Conservation (phyloP, 2,329 filamentous ascomycete species). For the Aspergillus fumigatiaffinis region DNA sequence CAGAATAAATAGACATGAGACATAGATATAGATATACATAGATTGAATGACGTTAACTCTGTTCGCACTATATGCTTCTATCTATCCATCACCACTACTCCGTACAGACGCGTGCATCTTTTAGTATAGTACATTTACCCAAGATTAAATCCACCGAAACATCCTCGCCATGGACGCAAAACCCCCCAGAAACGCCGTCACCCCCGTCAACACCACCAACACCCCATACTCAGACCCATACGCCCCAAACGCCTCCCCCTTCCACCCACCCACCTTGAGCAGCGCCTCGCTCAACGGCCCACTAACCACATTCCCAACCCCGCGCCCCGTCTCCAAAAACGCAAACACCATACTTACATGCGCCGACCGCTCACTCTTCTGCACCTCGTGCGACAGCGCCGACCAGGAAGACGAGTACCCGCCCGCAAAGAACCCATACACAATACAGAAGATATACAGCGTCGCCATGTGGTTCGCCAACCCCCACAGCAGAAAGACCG, state of each 20-base stretch:
- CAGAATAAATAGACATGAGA: background rate
- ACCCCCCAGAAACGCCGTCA: conserved; percentile 49
- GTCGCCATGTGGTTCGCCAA: conserved; percentile 39
- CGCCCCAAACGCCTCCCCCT: conserved; percentile 35
- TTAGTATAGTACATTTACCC: background rate
- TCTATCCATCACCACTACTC: background rate
- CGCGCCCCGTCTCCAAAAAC: conserved; percentile 30
- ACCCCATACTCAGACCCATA: conserved; percentile 52
- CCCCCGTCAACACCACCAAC: conserved; percentile 55
- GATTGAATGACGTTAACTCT: background rate
- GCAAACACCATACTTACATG: conserved; percentile 33
- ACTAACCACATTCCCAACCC: conserved; percentile 32
- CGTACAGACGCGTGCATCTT: too few relatives aligned
- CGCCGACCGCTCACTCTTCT: conserved; percentile 22
- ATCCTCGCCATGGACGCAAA: background rate
- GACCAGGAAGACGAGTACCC: conserved; percentile 62
- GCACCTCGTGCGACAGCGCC: conserved; percentile 51
- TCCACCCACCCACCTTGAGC: conserved; percentile 38
- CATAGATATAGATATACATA: background rate
- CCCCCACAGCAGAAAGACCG: conserved; percentile 62
- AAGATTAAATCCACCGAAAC: background rate
- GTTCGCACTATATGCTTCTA: background rate
- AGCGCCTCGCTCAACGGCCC: conserved; percentile 56
- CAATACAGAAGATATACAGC: conserved; percentile 57
- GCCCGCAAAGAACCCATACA: conserved; percentile 63